Conservation (phyloP, 352 stramenopile species). For the Blastocystis hominis region DNA sequence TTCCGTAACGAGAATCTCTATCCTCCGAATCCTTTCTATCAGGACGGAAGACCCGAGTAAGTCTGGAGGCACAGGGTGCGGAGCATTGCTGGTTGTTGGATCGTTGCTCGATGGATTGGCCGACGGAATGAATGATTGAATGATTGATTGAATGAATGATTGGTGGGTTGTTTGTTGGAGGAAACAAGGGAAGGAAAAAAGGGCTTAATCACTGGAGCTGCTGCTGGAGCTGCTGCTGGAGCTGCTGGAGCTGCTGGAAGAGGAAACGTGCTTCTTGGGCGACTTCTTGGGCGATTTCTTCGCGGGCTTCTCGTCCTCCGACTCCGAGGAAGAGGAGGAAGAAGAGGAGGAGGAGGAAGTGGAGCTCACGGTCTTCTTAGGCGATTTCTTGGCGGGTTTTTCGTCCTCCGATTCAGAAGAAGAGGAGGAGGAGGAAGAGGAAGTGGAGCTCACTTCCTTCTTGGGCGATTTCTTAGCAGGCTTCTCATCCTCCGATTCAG, state of each 20-base stretch:
- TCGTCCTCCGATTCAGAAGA: too few relatives aligned
- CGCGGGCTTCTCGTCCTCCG: neutral
- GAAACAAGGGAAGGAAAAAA: neutral
- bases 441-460: too few relatives aligned
- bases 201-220: conserved; percentile 21
- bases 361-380: too few relatives aligned
- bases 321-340: neutral
- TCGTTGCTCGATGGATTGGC: too few relatives aligned
- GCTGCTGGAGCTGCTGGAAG: neutral
- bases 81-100: too few relatives aligned
- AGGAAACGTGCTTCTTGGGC: conserved; percentile 6
- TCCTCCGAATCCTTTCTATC: conserved; percentile 55
- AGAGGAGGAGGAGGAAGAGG: too few relatives aligned
- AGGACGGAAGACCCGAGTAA: conserved; percentile 49
- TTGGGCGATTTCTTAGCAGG: conserved; percentile 13
- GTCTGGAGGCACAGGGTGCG: neutral
- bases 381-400: too few relatives aligned
- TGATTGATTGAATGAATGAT: neutral
- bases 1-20: conserved; percentile 57
- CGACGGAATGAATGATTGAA: neutral
- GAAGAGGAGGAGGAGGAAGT: neutral
- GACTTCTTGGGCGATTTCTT: conserved; percentile 29
- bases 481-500: too few relatives aligned
- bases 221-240: neutral
- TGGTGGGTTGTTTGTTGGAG: neutral